A percentile compares a stretch with the other conserved stretches of the same genome.
phyloP scores from a whole-genome alignment of 441 rosid species.

The Eruca vesicaria region DNA sequence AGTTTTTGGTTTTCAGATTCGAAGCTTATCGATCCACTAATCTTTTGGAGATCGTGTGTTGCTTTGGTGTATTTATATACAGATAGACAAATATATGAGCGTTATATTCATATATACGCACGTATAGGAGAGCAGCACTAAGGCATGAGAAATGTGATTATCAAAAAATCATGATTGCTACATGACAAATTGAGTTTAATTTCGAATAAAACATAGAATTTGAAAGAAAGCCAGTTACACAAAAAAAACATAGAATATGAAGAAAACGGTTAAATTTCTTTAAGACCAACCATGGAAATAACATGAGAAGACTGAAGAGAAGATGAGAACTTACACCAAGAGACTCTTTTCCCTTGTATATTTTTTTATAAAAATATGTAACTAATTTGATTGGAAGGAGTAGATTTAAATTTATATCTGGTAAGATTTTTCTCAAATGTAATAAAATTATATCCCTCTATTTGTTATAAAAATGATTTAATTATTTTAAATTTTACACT shows the following conservation, averaged over 20 bases:
- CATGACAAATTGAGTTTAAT: slow-evolving; percentile 36
- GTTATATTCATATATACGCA: slow-evolving; percentile 1
- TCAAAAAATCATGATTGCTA: slow-evolving; percentile 39
- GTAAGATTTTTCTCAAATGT: neutral
- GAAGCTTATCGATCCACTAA: slow-evolving; percentile 33
- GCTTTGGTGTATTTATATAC: slow-evolving; percentile 25
- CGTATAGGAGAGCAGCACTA: slow-evolving; percentile 8
- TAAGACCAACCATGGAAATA: slow-evolving; percentile 28
- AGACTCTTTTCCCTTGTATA: neutral
- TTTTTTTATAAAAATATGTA: neutral
- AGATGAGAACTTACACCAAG: slow-evolving; percentile 19
- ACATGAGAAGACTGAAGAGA: slow-evolving; percentile 24
- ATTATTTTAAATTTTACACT: neutral
- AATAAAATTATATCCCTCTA: neutral
- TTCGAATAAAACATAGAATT: slow-evolving; percentile 7
- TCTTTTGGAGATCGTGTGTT: slow-evolving; percentile 32
- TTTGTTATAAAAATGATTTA: neutral
- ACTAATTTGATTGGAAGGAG: neutral
- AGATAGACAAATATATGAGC: neutral
- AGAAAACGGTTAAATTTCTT: slow-evolving; percentile 23
- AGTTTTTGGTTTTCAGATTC: slow-evolving; percentile 10
- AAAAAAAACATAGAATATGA: neutral
- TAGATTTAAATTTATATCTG: slow-evolving; percentile 4
- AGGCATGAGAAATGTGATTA: slow-evolving; percentile 41
- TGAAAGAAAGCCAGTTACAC: neutral